A percentile compares a stretch with the other conserved stretches of the same genome.
Conservation (phyloP, 345 rosid species). For the Microthlaspi erraticum region DNA sequence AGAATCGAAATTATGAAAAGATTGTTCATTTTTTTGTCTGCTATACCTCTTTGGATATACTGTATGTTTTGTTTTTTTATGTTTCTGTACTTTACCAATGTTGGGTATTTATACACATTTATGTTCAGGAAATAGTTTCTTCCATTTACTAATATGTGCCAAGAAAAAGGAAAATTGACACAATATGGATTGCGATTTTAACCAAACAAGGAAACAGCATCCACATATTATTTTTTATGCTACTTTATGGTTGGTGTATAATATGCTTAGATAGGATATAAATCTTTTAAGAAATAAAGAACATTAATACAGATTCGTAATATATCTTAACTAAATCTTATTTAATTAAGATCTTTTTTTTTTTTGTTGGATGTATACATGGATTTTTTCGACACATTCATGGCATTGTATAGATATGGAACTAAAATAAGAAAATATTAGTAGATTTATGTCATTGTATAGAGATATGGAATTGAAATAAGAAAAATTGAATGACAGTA, state of each 20-base stretch:
- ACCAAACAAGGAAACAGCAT: background rate
- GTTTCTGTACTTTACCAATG: background rate
- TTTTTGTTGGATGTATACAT: too few relatives aligned
- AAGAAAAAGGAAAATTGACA: background rate
- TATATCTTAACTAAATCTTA: background rate
- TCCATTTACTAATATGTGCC: background rate
- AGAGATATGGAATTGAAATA: too few relatives aligned
- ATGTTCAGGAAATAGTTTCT: background rate
- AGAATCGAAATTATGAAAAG: background rate
- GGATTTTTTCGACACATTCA: too few relatives aligned
- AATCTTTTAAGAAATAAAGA: background rate
- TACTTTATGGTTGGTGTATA: background rate
- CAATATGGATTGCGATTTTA: background rate
- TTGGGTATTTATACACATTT: constrained; percentile 22
- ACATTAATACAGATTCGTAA: background rate
- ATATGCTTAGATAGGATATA: background rate
- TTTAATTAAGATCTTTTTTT: background rate
- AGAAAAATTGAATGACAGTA: too few relatives aligned
- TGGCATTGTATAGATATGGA: too few relatives aligned
- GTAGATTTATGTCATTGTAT: too few relatives aligned
- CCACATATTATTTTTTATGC: background rate
- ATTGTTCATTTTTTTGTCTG: constrained; percentile 17
- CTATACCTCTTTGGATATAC: background rate
- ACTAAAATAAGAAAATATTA: too few relatives aligned
- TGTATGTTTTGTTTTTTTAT: background rate